These are phyloP conservation scores for Yarrowia hollandica DNA, from an alignment of 805 yeast species.

Conservation along the genomic window DNA sequence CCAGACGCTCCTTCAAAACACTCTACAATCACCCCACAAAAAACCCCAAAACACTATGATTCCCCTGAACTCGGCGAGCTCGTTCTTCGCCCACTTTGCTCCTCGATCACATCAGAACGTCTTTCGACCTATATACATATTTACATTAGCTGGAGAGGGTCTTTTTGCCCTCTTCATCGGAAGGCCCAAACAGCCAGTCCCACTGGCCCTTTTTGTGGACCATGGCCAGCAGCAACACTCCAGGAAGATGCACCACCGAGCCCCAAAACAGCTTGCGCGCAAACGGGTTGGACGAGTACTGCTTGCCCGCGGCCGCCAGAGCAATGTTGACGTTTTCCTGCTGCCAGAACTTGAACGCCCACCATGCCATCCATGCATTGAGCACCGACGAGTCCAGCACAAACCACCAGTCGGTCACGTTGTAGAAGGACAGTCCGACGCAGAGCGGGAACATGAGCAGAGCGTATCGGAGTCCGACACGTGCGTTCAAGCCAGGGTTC, in stretches of 20 bases:
- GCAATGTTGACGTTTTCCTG: slow-evolving; percentile 58
- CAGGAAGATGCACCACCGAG: slow-evolving; percentile 91
- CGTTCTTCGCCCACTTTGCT: too few species aligned
- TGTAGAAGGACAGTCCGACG: slow-evolving; percentile 72
- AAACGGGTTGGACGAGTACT: slow-evolving; percentile 46
- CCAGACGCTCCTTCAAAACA: too few species aligned
- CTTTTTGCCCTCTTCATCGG: slow-evolving; percentile 3
- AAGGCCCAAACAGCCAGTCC: slow-evolving; percentile 60
- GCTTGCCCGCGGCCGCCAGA: slow-evolving; percentile 30
- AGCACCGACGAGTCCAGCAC: slow-evolving; percentile 76
- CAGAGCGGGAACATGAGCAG: slow-evolving; percentile 93
- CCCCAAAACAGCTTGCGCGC: slow-evolving; percentile 93
- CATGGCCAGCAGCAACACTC: slow-evolving; percentile 85
- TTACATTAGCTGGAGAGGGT: slow-evolving; percentile 21
- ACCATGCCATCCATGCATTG: slow-evolving; percentile 81
- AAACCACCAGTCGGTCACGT: slow-evolving; percentile 79
- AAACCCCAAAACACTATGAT: too few species aligned
- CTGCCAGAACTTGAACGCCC: slow-evolving; percentile 80
- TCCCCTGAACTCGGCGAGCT: too few species aligned
- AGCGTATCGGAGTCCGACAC: slow-evolving; percentile 90
- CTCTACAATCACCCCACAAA: too few species aligned
- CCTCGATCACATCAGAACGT: slow-evolving; percentile 16
- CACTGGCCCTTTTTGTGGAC: slow-evolving; percentile 93
- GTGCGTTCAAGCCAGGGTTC: slow-evolving; percentile 85
- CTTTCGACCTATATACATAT: slow-evolving; percentile 24